phyloP scores from a whole-genome alignment of 345 rosid genomes.

The Citrus medica region DNA sequence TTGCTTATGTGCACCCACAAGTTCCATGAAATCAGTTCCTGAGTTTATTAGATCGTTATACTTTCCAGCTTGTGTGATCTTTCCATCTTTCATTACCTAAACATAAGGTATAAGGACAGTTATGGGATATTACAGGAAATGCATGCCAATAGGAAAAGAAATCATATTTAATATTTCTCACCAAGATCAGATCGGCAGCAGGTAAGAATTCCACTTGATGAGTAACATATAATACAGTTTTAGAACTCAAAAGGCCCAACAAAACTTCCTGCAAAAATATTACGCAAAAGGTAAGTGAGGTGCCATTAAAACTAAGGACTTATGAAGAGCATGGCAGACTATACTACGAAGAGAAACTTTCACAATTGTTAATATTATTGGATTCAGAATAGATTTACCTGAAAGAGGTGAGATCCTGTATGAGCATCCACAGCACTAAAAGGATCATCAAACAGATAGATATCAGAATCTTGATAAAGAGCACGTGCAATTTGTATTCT shows the following conservation, averaged over 20 bases:
- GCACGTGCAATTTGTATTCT: slow-evolving; percentile 85
- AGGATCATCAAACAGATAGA: slow-evolving; percentile 86
- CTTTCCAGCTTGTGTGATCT: slow-evolving; percentile 65
- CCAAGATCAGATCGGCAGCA: slow-evolving; percentile 74
- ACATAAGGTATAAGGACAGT: not conserved
- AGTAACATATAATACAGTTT: slow-evolving; percentile 74
- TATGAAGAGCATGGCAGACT: not conserved
- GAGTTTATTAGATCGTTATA: slow-evolving; percentile 55
- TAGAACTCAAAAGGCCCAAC: slow-evolving; percentile 44
- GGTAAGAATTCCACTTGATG: slow-evolving; percentile 87
- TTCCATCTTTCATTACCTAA: slow-evolving; percentile 86
- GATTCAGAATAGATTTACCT: slow-evolving; percentile 31
- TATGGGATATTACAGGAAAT: not conserved
- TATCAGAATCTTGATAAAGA: slow-evolving; percentile 83
- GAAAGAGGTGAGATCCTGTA: slow-evolving; percentile 79
- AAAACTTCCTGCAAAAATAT: slow-evolving; percentile 50
- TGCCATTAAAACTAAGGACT: not conserved
- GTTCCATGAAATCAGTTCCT: slow-evolving; percentile 43
- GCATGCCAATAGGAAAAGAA: not conserved
- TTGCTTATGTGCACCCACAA: slow-evolving; percentile 65
- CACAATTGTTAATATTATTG: not conserved
- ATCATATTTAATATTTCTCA: slow-evolving; percentile 23
- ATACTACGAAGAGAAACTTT: not conserved
- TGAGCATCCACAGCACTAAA: slow-evolving; percentile 93
- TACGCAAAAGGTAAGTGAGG: not conserved